Percentiles rank a stretch among this genome's conserved stretches.
Evolutionary conservation across 129 eudicot species (phyloP).

Genomic region (Flaveria sonorensis): DNA sequence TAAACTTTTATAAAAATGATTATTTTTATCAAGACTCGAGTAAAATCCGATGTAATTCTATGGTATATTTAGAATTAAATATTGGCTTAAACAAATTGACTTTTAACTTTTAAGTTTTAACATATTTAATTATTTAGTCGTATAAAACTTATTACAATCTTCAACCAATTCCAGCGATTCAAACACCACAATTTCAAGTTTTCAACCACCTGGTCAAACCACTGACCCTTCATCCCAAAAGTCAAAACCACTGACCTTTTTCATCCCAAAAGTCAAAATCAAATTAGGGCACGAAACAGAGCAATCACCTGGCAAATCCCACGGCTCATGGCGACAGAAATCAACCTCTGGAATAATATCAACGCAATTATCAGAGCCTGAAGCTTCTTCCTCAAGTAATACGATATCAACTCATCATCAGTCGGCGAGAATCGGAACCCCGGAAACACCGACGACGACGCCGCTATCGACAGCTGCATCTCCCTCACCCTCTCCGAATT

Average conservation of each 20-base stretch:
- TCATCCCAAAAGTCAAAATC: background rate
- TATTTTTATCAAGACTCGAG: no score
- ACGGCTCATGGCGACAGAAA: conserved; percentile 78
- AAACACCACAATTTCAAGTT: no score
- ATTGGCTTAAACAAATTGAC: no score
- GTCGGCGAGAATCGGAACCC: conserved; percentile 90
- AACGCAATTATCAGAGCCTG: conserved; percentile 56
- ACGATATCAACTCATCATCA: conserved; percentile 70
- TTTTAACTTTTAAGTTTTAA: no score
- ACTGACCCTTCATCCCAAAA: no score
- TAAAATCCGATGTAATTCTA: no score
- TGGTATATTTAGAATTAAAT: no score
- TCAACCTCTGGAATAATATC: conserved; percentile 74
- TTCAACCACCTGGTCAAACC: no score
- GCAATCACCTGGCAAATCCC: conserved; percentile 86
- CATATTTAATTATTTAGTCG: no score
- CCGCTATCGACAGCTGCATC: conserved; percentile 60
- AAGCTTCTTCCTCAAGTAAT: conserved; percentile 68
- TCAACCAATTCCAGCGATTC: no score
- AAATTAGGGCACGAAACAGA: background rate
- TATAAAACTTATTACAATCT: no score
- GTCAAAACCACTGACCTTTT: background rate
- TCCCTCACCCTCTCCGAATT: conserved; percentile 38
- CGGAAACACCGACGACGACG: conserved; percentile 67
- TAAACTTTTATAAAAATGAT: no score